Evolutionary conservation across 345 rosid genomes (phyloP).

Genomic region (Citrus medica): DNA sequence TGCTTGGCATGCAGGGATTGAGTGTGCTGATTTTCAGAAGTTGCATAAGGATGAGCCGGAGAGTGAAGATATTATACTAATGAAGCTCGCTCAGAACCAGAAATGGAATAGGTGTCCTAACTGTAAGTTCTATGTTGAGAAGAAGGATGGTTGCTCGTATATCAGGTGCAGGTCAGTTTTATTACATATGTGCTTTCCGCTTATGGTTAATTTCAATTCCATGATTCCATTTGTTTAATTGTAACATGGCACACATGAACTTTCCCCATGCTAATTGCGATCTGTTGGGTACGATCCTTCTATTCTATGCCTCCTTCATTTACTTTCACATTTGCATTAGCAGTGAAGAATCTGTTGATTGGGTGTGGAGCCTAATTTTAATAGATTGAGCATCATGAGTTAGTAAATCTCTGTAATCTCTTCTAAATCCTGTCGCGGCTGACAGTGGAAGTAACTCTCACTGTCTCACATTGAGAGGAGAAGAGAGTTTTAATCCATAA

Average conservation of each 20-base stretch:
- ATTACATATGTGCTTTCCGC: background rate
- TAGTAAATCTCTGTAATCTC: background rate
- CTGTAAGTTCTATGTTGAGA: slow-evolving; percentile 20
- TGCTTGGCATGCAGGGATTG: slow-evolving; percentile 46
- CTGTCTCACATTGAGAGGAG: background rate
- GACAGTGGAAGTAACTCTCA: too few species aligned
- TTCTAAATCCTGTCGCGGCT: too few species aligned
- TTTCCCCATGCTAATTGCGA: background rate
- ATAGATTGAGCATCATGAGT: background rate
- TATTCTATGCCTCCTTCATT: background rate
- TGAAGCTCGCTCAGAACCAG: background rate
- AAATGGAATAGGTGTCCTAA: background rate
- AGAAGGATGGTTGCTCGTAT: slow-evolving; percentile 32
- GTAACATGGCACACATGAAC: background rate
- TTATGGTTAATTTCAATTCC: background rate
- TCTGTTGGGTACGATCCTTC: background rate
- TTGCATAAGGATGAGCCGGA: slow-evolving; percentile 35
- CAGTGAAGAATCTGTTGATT: background rate
- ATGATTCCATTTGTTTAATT: too few species aligned
- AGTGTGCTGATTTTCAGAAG: slow-evolving; percentile 34
- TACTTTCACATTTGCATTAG: background rate
- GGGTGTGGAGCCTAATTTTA: background rate
- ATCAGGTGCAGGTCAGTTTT: slow-evolving; percentile 43
- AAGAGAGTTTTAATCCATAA: too few species aligned
- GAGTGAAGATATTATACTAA: slow-evolving; percentile 25